A percentile compares a stretch with the other conserved stretches of the same genome.
Conservation (phyloP, 1,284 basidiomycete genomes). For the Rhodotorula sp. region DNA sequence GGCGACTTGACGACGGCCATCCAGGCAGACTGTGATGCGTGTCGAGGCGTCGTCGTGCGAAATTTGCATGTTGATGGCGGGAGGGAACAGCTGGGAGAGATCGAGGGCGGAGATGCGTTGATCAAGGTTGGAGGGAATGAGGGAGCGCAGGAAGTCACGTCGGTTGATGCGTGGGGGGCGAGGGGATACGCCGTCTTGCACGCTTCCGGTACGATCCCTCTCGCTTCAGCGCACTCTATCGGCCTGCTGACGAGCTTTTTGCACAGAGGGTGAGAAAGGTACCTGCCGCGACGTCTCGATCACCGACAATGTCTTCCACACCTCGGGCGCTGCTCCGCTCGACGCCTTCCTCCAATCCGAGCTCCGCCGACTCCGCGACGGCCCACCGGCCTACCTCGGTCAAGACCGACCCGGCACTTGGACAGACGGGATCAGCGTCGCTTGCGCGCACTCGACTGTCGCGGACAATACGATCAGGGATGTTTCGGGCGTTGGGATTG, state of each 20-base stretch:
- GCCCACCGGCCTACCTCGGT: conserved; percentile 22
- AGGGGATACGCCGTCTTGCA: conserved; percentile 34
- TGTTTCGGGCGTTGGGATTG: conserved; percentile 61
- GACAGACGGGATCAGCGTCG: conserved; percentile 81
- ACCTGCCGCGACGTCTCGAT: conserved; percentile 27
- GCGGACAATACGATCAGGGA: conserved; percentile 66
- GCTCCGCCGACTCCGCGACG: conserved; percentile 30
- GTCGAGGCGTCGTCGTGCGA: conserved; percentile 12
- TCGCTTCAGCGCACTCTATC: background rate
- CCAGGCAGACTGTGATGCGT: conserved; percentile 26
- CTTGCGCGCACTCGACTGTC: conserved; percentile 60
- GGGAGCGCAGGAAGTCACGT: conserved; percentile 26
- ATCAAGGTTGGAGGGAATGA: conserved; percentile 26
- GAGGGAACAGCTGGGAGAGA: conserved; percentile 20
- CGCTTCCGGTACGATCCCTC: conserved; percentile 17
- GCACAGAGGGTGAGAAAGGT: conserved; percentile 22
- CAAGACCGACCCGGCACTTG: conserved; percentile 51
- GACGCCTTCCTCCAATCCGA: conserved; percentile 38
- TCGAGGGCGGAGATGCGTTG: conserved; percentile 35
- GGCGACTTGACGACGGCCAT: conserved; percentile 37
- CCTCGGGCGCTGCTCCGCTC: conserved; percentile 34
- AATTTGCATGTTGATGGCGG: conserved; percentile 37
- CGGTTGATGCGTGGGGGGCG: conserved; percentile 33
- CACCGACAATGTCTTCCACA: conserved; percentile 29
- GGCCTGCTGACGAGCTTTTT: background rate